These are phyloP conservation scores for Teunomyces lycoperdinae DNA, from an alignment of 805 yeast species.

Conservation along the genomic window DNA sequence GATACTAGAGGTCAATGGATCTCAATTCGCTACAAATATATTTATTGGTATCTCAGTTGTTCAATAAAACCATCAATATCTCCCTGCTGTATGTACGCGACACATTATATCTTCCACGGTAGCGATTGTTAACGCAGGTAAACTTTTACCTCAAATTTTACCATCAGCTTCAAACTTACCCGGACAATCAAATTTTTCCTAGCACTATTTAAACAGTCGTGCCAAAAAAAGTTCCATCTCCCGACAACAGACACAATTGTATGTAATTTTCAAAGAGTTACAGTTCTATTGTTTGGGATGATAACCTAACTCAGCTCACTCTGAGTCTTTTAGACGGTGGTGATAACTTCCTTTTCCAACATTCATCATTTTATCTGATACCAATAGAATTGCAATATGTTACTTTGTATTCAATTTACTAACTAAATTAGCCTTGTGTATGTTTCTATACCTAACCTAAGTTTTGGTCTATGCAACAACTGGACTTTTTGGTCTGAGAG, in stretches of 20 bases:
- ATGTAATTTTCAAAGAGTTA: constrained; percentile 1
- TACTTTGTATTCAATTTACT: neutral
- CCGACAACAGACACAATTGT: constrained; percentile 3
- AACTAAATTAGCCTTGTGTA: neutral
- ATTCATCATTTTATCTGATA: constrained; percentile 36
- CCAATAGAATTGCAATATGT: constrained; percentile 1
- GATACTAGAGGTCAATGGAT: too few species aligned
- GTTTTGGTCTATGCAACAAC: neutral
- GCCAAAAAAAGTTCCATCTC: too few species aligned
- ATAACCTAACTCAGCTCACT: constrained; percentile 59
- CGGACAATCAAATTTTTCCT: neutral
- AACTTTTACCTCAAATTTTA: neutral
- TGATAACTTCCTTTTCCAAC: constrained; percentile 51
- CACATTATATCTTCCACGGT: too few species aligned
- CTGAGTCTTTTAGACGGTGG: constrained; percentile 46
- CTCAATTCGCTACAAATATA: neutral
- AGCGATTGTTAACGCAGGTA: too few species aligned
- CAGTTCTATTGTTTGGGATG: constrained; percentile 37
- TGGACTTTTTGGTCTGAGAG: constrained; percentile 83
- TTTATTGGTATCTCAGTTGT: neutral
- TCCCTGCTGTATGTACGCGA: too few species aligned
- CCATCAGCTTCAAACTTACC: neutral
- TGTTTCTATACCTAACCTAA: neutral
- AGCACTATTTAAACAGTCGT: neutral
- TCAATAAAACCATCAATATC: too few species aligned